These are phyloP conservation scores for Austroboletus eburneus DNA, from an alignment of 768 basidiomycete genomes.

Conservation along the genomic window DNA sequence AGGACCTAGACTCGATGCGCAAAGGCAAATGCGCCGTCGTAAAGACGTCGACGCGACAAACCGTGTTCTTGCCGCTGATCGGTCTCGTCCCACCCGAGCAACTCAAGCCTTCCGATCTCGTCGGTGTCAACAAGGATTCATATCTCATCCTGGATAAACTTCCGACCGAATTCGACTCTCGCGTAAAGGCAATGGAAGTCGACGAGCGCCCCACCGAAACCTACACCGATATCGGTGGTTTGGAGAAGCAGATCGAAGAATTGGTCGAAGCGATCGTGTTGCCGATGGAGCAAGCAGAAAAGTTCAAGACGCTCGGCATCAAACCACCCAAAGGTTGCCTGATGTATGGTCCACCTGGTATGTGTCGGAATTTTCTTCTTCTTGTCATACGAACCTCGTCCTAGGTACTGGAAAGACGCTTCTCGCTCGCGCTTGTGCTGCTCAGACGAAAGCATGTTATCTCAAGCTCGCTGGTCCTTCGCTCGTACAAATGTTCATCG, in stretches of 20 bases:
- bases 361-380: conserved; percentile 2
- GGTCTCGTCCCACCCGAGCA: conserved; percentile 93
- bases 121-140: conserved; percentile 99
- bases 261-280: conserved; percentile 96
- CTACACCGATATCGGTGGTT: conserved; percentile 94
- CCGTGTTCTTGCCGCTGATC: conserved; percentile 96
- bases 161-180: conserved; percentile 95
- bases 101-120: conserved; percentile 88
- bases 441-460: conserved; percentile 97
- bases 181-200: conserved; percentile 99
- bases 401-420: conserved; percentile 97
- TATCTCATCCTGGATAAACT: conserved; percentile 95
- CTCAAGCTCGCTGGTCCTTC: conserved; percentile 97
- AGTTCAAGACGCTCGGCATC: conserved; percentile 98
- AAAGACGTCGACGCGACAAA: conserved; percentile 98
- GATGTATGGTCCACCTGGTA: conserved; percentile 99
- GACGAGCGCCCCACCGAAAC: conserved; percentile 97
- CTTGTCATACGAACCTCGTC: background rate
- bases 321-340: conserved; percentile 95
- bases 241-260: conserved; percentile 99
- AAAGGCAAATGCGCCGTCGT: conserved; percentile 98
- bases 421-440: conserved; percentile 95
- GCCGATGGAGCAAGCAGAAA: conserved; percentile 98
- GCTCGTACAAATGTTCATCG: conserved; percentile 99
- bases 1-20: conserved; percentile 92